A percentile compares a stretch with the other conserved stretches of the same genome.
Evolutionary conservation across 306 rosid genomes (phyloP).

Genomic region (Lagenaria siceraria): DNA sequence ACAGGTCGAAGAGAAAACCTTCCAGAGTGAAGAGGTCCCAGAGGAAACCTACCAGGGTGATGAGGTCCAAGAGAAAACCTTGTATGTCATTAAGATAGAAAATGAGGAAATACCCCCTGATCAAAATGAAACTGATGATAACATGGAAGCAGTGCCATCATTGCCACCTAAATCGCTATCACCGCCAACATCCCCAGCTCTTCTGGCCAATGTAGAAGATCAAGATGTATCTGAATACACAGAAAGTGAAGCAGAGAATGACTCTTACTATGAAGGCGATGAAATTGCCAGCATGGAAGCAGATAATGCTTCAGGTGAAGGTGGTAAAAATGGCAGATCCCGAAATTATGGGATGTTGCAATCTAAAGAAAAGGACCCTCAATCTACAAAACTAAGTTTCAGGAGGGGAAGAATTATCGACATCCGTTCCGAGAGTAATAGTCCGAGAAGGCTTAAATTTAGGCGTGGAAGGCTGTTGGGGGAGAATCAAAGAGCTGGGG

Average conservation of each 20-base stretch:
- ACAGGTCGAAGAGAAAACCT: slow-evolving; percentile 35
- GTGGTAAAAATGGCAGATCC: slow-evolving; percentile 19
- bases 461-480: slow-evolving; percentile 36
- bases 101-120: slow-evolving; percentile 32
- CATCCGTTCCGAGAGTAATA: slow-evolving; percentile 22
- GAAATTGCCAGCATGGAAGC: slow-evolving; percentile 28
- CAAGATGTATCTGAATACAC: slow-evolving; percentile 41
- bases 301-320: slow-evolving; percentile 17
- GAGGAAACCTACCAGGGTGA: slow-evolving; percentile 27
- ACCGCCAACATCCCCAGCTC: slow-evolving; percentile 10
- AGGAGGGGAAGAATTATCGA: slow-evolving; percentile 60
- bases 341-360: slow-evolving; percentile 19
- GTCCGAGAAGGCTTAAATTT: slow-evolving; percentile 63
- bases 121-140: slow-evolving; percentile 20
- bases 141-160: slow-evolving; percentile 1
- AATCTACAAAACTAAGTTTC: slow-evolving; percentile 33
- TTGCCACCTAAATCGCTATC: background rate
- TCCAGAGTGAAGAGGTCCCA: slow-evolving; percentile 19
- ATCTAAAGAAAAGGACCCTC: slow-evolving; percentile 28
- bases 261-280: slow-evolving; percentile 23
- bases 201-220: slow-evolving; percentile 23
- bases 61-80: slow-evolving; percentile 45
- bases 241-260: slow-evolving; percentile 37
- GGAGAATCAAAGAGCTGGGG: slow-evolving; percentile 22
- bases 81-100: slow-evolving; percentile 57